Percentiles rank a stretch among this genome's conserved stretches.
Evolutionary conservation across 2,329 filamentous ascomycete genomes (phyloP).

Genomic region (Aspergillus quadricinctus): DNA sequence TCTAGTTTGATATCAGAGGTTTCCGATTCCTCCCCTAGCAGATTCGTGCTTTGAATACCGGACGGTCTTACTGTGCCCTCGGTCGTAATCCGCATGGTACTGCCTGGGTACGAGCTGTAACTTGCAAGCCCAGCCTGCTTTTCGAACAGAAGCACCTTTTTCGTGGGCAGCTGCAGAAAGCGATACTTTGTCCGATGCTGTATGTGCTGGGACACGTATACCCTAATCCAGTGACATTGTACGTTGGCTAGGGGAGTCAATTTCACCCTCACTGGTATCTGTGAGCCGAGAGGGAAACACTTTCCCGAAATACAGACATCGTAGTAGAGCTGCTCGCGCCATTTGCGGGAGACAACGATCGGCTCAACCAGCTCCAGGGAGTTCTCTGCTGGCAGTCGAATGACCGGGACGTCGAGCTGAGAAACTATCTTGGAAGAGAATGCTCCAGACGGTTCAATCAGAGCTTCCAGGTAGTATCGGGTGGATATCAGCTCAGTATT

Average conservation of each 20-base stretch:
- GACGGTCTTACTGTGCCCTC: constrained; percentile 67
- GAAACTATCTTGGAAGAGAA: constrained; percentile 86
- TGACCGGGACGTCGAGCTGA: constrained; percentile 73
- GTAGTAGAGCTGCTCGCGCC: constrained; percentile 93
- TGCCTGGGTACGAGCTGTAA: constrained; percentile 67
- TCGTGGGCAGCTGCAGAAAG: constrained; percentile 75
- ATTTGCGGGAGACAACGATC: constrained; percentile 86
- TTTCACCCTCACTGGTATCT: constrained; percentile 91
- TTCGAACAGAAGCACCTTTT: constrained; percentile 82
- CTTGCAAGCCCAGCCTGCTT: constrained; percentile 77
- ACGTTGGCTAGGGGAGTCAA: constrained; percentile 88
- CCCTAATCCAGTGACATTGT: constrained; percentile 86
- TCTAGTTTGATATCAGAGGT: constrained; percentile 94
- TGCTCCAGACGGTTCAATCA: constrained; percentile 78
- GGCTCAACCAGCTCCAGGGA: constrained; percentile 88
- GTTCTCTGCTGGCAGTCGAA: constrained; percentile 79
- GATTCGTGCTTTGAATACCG: constrained; percentile 60
- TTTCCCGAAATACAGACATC: constrained; percentile 95
- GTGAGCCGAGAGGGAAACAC: constrained; percentile 82
- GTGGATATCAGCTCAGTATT: constrained; percentile 82
- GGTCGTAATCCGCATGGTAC: constrained; percentile 69
- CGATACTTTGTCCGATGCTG: constrained; percentile 87
- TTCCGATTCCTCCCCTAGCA: constrained; percentile 79
- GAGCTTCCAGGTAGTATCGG: constrained; percentile 81
- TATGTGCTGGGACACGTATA: constrained; percentile 83